These are phyloP conservation scores for Hyaloscypha variabilis DNA, from an alignment of 495 filamentous ascomycete genomes.

Conservation along the genomic window DNA sequence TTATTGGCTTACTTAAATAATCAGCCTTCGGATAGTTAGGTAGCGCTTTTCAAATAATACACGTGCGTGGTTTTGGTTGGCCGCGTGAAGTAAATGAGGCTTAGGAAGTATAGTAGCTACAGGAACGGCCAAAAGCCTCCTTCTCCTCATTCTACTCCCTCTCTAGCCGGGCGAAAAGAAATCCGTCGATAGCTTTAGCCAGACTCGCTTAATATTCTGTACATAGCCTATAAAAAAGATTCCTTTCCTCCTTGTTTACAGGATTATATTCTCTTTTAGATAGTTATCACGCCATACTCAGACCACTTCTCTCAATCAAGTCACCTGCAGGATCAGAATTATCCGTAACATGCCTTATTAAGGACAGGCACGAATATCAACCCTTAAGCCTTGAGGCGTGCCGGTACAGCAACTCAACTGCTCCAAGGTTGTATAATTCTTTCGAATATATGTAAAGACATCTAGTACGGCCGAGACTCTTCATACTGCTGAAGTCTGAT, in stretches of 20 bases:
- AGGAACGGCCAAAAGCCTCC: background rate
- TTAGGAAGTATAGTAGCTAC: background rate
- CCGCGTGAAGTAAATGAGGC: background rate
- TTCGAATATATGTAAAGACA: no score
- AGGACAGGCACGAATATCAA: constrained; percentile 2
- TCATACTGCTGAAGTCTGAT: no score
- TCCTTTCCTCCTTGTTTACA: background rate
- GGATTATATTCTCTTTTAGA: background rate
- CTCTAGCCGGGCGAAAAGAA: constrained; percentile 10
- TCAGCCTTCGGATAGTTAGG: constrained; percentile 2
- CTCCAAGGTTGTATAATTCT: no score
- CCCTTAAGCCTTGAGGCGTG: constrained; percentile 2
- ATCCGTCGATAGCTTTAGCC: constrained; percentile 3
- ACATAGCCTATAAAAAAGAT: background rate
- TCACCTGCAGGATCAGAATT: background rate
- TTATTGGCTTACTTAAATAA: constrained; percentile 2
- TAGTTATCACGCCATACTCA: constrained; percentile 9
- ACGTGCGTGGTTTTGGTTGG: constrained; percentile 11
- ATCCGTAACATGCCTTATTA: constrained; percentile 3
- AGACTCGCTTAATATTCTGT: constrained; percentile 3
- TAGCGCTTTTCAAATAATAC: constrained; percentile 6
- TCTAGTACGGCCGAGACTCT: no score
- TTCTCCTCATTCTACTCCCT: background rate
- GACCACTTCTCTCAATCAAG: constrained; percentile 2
- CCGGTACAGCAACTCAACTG: background rate